Evolutionary conservation across 2,329 filamentous ascomycete genomes (phyloP).

Genomic region (Blastomyces silverae): DNA sequence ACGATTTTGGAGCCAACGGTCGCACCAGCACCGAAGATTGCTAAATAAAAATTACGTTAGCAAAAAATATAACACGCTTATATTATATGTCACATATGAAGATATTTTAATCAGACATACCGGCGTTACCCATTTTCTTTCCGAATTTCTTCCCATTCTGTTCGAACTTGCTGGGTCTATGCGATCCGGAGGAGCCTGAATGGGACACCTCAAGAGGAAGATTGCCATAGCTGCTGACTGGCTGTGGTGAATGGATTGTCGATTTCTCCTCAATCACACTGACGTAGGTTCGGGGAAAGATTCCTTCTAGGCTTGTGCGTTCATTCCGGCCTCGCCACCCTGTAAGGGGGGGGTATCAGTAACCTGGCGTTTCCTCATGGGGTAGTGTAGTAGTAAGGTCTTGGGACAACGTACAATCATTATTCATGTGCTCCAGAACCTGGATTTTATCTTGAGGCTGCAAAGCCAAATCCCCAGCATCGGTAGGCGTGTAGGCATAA

Average conservation of each 20-base stretch:
- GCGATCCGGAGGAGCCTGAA: slow-evolving; percentile 38
- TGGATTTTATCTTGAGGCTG: slow-evolving; percentile 72
- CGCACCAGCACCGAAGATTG: slow-evolving; percentile 88
- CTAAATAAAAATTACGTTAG: slow-evolving; percentile 48
- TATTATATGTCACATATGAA: background rate
- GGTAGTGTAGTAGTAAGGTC: slow-evolving; percentile 19
- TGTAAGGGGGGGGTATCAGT: slow-evolving; percentile 23
- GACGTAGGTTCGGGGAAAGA: slow-evolving; percentile 92
- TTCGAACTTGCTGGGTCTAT: slow-evolving; percentile 55
- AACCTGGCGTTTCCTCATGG: background rate
- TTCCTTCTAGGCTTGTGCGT: slow-evolving; percentile 76
- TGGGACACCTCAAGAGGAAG: slow-evolving; percentile 71
- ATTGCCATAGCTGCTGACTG: slow-evolving; percentile 45
- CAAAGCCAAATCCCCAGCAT: slow-evolving; percentile 74
- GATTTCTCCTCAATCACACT: slow-evolving; percentile 60
- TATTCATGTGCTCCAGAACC: slow-evolving; percentile 89
- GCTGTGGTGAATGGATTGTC: slow-evolving; percentile 35
- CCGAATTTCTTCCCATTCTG: slow-evolving; percentile 89
- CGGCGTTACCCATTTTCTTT: slow-evolving; percentile 77
- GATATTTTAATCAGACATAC: slow-evolving; percentile 29
- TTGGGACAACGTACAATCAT: slow-evolving; percentile 57
- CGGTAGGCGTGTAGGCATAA: slow-evolving; percentile 73
- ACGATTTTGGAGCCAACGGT: slow-evolving; percentile 86
- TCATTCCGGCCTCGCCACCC: slow-evolving; percentile 79
- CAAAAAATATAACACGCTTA: background rate